Base-by-base conservation (phyloP, 148 eudicot genomes). In the Beta vulgaris region DNA sequence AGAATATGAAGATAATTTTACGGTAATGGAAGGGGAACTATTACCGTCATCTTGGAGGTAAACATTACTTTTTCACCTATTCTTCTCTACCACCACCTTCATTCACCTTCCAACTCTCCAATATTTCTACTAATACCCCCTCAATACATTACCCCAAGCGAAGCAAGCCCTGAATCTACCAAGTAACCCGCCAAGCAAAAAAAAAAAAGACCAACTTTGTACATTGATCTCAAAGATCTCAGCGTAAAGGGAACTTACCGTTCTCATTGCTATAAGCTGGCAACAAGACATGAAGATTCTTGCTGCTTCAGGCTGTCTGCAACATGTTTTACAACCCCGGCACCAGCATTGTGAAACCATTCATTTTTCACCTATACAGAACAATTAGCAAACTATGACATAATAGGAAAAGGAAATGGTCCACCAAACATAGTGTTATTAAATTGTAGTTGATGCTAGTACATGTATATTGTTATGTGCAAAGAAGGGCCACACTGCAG, bases 401-500 rank as follows among this genome's bases (percentile, higher is more conserved):
- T 63, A 29, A 21, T 9, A 28, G 54, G 75, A 54, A 23, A 32
- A 28, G 32, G 5, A 51, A 73, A 9, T 28, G 54, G 72, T 19
- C 43, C 36, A 71, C 19, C 61, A 34, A 40, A 39, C 16, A 54
- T 6, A 36, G 35, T n/a, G 51, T 18, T 11, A 58, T 60, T 25
- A 31, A 77, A 54, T 49, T 31, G 61, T 62, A 63, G 28, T 54
- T 34, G 32, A 68, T 68, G 18, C 19, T 71, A 44, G 37, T 92
- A 96, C 99, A 79, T 96, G 92, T 64, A 96, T 92, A 77, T 89
- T 96, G 86, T 96, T 92, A 55, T 96, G 99, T 31, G 99, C 99
- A 77, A 89, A 92, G 83, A 88, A 96, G 37, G 99, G 99, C 98
- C 98, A 96, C 42, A 86, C 69, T 32, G 99, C 92, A 3, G 94